These are phyloP conservation scores for Arachnomyces sp. DNA, from an alignment of 2,329 filamentous ascomycete genomes.

Conservation along the genomic window DNA sequence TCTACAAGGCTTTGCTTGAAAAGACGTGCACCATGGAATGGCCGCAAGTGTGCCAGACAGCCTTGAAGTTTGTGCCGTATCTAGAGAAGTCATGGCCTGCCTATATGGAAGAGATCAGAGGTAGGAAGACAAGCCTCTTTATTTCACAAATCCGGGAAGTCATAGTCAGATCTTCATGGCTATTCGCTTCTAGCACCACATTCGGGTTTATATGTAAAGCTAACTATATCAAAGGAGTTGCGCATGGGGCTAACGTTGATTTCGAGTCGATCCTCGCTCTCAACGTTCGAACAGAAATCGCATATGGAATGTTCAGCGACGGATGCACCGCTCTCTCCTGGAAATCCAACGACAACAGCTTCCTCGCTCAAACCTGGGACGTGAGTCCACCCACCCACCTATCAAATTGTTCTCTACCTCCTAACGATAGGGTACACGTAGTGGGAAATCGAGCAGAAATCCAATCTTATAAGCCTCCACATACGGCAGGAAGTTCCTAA, in stretches of 20 bases:
- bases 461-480: slow-evolving; percentile 41
- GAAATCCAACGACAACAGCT: slow-evolving; percentile 32
- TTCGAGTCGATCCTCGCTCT: slow-evolving; percentile 48
- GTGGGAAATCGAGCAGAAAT: slow-evolving; percentile 42
- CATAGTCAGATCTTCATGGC: too few species aligned
- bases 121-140: slow-evolving; percentile 7
- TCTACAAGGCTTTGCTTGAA: slow-evolving; percentile 21
- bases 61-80: slow-evolving; percentile 35
- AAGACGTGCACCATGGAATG: slow-evolving; percentile 33
- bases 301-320: slow-evolving; percentile 49
- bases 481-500: slow-evolving; percentile 28
- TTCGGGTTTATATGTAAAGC: neutral
- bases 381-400: slow-evolving; percentile 11
- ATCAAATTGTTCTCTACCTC: neutral
- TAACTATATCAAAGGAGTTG: slow-evolving; percentile 35
- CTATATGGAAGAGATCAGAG: slow-evolving; percentile 26
- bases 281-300: slow-evolving; percentile 53
- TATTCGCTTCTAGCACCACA: too few species aligned
- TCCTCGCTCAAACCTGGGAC: slow-evolving; percentile 51
- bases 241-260: slow-evolving; percentile 42
- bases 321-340: slow-evolving; percentile 51
- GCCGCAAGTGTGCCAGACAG: slow-evolving; percentile 40
- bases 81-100: slow-evolving; percentile 26
- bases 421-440: slow-evolving; percentile 2
- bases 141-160: too few species aligned